phyloP scores from a whole-genome alignment of 2,329 filamentous ascomycete species.

The Xylaria polymorpha region DNA sequence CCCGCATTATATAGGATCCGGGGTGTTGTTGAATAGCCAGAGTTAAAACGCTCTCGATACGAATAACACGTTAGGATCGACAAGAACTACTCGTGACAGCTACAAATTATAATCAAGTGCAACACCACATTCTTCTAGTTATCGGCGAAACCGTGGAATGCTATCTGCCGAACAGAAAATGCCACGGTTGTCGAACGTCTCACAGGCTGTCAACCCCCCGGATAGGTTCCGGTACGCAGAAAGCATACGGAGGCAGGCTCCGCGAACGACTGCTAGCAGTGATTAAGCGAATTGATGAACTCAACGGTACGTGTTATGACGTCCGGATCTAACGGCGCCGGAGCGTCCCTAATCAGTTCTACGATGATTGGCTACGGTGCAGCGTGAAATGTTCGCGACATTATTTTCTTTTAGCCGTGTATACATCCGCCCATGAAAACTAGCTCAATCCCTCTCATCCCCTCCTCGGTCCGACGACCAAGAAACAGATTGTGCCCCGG shows the following conservation, averaged over 20 bases:
- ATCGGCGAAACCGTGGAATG: neutral
- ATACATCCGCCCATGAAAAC: slow-evolving; percentile 34
- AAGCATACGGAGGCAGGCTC: slow-evolving; percentile 22
- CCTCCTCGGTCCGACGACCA: neutral
- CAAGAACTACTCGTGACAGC: neutral
- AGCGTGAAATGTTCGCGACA: slow-evolving; percentile 12
- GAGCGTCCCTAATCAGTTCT: neutral
- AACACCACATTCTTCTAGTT: neutral
- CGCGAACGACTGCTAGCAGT: neutral
- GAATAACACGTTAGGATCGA: neutral
- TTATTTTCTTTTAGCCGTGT: slow-evolving; percentile 31
- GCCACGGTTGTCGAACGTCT: no score
- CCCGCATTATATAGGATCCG: neutral
- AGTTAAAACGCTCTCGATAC: neutral
- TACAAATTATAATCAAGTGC: neutral
- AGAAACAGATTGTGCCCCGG: neutral
- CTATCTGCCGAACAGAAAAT: neutral
- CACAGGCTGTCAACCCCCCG: neutral
- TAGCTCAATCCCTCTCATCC: slow-evolving; percentile 35
- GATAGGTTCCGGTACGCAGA: slow-evolving; percentile 8
- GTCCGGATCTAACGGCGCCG: slow-evolving; percentile 26
- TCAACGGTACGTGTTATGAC: neutral
- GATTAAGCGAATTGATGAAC: slow-evolving; percentile 1
- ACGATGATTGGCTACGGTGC: slow-evolving; percentile 19
- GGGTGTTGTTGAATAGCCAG: neutral